These are phyloP conservation scores for Cudoniella acicularis DNA, from an alignment of 495 filamentous ascomycete species.

Conservation along the genomic window DNA sequence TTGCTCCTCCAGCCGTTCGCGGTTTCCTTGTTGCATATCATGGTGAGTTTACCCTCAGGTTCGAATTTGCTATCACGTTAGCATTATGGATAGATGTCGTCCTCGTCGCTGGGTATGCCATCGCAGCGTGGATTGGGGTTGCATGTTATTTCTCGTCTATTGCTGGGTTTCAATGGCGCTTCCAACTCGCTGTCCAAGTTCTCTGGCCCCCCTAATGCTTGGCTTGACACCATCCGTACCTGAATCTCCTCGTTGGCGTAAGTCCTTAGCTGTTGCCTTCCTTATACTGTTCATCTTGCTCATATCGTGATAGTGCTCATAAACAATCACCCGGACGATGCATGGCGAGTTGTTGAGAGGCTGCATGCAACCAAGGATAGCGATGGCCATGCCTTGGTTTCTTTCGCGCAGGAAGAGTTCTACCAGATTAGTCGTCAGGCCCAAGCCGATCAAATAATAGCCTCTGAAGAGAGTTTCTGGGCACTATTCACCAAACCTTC, in stretches of 20 bases:
- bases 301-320: neutral
- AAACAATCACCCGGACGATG: constrained; percentile 3
- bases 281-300: neutral
- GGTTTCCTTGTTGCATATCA: no score
- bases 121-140: neutral
- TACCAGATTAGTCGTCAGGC: constrained; percentile 3
- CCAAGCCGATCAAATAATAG: neutral
- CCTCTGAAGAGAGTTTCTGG: neutral
- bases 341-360: neutral
- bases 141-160: neutral
- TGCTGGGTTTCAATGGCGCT: constrained; percentile 1
- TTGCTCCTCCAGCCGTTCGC: no score
- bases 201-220: neutral
- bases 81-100: neutral
- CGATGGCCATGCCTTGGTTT: no score
- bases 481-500: neutral
- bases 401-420: constrained; percentile 8
- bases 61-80: no score
- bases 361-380: neutral
- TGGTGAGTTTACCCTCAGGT: no score
- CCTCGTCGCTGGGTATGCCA: neutral
- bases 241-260: constrained; percentile 10
- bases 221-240: neutral
- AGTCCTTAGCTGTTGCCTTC: neutral
- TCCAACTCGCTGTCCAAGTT: neutral